Percentiles rank a stretch among this genome's conserved stretches.
Evolutionary conservation across 805 yeast genomes (phyloP).

Genomic region (Teunomyces kruisii): DNA sequence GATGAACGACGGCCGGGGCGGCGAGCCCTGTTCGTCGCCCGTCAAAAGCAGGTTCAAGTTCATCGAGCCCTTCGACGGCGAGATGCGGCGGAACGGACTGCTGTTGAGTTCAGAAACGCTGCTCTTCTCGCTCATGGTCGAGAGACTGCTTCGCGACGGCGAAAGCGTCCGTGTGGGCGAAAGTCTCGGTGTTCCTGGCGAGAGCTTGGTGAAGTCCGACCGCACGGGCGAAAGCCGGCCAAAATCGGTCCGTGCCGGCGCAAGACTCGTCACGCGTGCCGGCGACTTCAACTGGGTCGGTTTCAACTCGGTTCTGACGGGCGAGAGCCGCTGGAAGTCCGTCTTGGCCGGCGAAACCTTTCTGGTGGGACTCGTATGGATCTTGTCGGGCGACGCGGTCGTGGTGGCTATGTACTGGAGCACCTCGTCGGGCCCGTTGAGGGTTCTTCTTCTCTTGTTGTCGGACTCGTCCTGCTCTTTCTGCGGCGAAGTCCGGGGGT

Average conservation of each 20-base stretch:
- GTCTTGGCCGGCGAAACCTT: slow-evolving; percentile 1
- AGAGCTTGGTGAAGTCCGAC: background rate
- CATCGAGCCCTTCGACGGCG: slow-evolving; percentile 42
- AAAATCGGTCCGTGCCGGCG: too few relatives aligned
- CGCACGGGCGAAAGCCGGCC: too few relatives aligned
- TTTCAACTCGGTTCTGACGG: background rate
- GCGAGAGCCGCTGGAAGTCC: background rate
- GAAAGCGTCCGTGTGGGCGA: background rate
- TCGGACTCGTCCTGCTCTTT: slow-evolving; percentile 5
- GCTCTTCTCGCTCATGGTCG: background rate
- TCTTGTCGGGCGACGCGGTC: background rate
- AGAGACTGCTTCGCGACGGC: background rate
- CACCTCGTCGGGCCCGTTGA: slow-evolving; percentile 42
- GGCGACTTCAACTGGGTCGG: background rate
- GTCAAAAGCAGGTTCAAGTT: slow-evolving; percentile 33
- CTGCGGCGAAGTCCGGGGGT: background rate
- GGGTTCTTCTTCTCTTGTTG: slow-evolving; percentile 37
- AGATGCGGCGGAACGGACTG: slow-evolving; percentile 30
- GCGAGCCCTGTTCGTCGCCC: slow-evolving; percentile 10
- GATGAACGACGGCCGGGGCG: slow-evolving; percentile 11
- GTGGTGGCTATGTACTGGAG: slow-evolving; percentile 4
- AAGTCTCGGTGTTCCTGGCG: background rate
- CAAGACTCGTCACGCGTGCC: too few relatives aligned
- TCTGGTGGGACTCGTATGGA: background rate
- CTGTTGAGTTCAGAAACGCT: slow-evolving; percentile 1